Percentiles rank a stretch among this genome's conserved stretches.
Conservation (phyloP, 2,329 filamentous ascomycete species). For the Alternaria arborescens region DNA sequence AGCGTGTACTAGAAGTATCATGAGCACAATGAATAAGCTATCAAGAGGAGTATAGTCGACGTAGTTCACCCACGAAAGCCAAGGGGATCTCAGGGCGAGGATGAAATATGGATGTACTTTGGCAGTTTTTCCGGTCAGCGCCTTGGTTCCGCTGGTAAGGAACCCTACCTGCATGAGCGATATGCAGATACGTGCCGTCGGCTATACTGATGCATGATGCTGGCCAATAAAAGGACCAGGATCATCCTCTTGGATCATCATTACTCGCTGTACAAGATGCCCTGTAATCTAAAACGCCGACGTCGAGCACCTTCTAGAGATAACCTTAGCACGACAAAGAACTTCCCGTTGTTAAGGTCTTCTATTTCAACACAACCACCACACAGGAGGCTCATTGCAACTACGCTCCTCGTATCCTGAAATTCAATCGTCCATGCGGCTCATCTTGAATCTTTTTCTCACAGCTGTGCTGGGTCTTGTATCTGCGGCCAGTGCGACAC, state of each 20-base stretch:
- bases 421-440: not conserved
- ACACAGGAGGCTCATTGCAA: not conserved
- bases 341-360: not conserved
- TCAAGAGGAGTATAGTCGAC: too few species aligned
- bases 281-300: not conserved
- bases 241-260: not conserved
- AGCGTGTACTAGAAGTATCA: too few species aligned
- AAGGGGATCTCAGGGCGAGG: too few species aligned
- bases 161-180: not conserved
- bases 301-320: not conserved
- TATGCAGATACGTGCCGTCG: not conserved
- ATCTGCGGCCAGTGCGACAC: not conserved
- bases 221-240: not conserved
- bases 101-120: too few species aligned
- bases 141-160: not conserved
- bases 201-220: not conserved
- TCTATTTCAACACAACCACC: not conserved
- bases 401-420: not conserved
- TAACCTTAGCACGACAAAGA: not conserved
- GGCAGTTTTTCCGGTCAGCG: too few species aligned
- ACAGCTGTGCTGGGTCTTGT: conserved; percentile 1
- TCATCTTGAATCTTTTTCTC: not conserved
- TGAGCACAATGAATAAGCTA: too few species aligned
- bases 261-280: not conserved
- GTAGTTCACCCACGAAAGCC: too few species aligned